Conservation (phyloP, 2,329 filamentous ascomycete genomes). For the Hymenoscyphus linearis region DNA sequence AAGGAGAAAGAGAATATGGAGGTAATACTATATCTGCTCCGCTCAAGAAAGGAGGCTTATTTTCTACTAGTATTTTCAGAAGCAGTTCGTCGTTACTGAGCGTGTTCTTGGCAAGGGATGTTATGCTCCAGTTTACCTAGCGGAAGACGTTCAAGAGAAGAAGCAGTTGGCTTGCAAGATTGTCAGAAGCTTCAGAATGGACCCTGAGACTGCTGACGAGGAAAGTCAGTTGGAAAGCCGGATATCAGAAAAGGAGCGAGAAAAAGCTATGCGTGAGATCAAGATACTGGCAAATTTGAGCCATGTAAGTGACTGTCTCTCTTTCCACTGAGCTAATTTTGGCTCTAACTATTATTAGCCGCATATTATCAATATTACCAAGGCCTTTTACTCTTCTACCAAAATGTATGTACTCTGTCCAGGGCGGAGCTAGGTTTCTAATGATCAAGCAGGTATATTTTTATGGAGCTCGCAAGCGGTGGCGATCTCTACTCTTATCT, state of each 20-base stretch:
- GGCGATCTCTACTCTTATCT: conserved; percentile 32
- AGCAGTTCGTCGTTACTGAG: conserved; percentile 44
- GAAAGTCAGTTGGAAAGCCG: not conserved
- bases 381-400: conserved; percentile 44
- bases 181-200: conserved; percentile 9
- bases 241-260: conserved; percentile 19
- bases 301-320: conserved; percentile 40
- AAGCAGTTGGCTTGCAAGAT: conserved; percentile 67
- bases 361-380: conserved; percentile 48
- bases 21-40: not conserved
- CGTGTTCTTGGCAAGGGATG: conserved; percentile 49
- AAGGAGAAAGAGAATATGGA: not conserved
- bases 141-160: conserved; percentile 44
- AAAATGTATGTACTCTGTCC: conserved; percentile 38
- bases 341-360: conserved; percentile 36
- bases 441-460: conserved; percentile 42
- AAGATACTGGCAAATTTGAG: conserved; percentile 48
- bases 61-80: conserved; percentile 38
- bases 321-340: not conserved
- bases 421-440: not conserved
- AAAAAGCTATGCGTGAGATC: conserved; percentile 42
- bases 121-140: conserved; percentile 50
- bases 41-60: conserved; percentile 16
- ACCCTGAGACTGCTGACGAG: not conserved
- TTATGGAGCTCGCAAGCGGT: conserved; percentile 52